A percentile compares a stretch with the other conserved stretches of the same genome.
Evolutionary conservation across 164 flowering plant species (phyloP).

Genomic region (Platanus orientalis): DNA sequence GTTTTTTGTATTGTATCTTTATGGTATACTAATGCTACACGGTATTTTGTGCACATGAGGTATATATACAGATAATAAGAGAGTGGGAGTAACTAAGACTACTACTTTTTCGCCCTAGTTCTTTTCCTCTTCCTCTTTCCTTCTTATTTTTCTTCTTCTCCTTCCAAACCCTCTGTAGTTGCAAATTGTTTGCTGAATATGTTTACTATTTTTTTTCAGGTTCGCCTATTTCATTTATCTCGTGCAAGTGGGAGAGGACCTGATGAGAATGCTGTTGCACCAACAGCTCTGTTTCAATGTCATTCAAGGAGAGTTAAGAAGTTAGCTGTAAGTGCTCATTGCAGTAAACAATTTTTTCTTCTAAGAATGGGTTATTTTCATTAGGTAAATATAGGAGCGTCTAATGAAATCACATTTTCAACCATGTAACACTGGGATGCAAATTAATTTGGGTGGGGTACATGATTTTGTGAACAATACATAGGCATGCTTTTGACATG

Average conservation of each 20-base stretch:
- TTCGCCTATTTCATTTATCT: constrained; percentile 71
- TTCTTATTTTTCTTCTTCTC: background rate
- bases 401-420: background rate
- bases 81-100: no score
- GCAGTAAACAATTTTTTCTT: background rate
- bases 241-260: constrained; percentile 45
- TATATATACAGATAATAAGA: no score
- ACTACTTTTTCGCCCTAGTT: no score
- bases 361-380: background rate
- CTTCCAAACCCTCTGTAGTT: constrained; percentile 6
- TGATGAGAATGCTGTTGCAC: constrained; percentile 42
- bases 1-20: no score
- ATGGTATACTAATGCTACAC: no score
- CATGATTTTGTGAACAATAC: background rate
- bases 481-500: background rate
- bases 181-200: constrained; percentile 5
- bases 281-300: constrained; percentile 71
- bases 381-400: background rate
- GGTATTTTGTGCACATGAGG: no score
- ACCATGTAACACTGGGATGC: background rate
- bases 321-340: constrained; percentile 62
- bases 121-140: background rate
- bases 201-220: constrained; percentile 39
- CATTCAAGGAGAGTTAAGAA: constrained; percentile 91
- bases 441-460: background rate